Evolutionary conservation across 805 yeast species (phyloP), one percentile per base, ranked within the genome.

Genomic region (Lipomyces orientalis): DNA sequence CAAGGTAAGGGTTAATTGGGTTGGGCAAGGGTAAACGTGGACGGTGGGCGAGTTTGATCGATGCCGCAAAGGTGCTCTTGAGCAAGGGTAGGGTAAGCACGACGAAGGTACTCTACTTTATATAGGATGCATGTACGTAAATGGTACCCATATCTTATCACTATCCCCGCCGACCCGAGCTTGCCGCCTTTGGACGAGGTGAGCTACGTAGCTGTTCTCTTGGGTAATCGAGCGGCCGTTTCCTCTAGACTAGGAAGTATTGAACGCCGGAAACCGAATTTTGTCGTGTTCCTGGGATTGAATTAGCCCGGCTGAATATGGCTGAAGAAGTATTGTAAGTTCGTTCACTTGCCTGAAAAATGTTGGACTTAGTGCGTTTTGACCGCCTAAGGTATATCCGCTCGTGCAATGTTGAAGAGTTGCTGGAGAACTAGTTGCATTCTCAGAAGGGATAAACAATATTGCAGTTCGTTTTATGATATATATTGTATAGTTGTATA

Each of bases 301-400:
- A 16, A n/a, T 43, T 43, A 22, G 49, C 6, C 22, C 19, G 49
- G 22, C 49, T 16, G 16, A 16, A 43, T 22, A 43, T 58, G 61
- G 61, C 61, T 31, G 60, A 34, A 37, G 61, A 58, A 58, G 60
- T 6, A 58, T 31, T 58, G 61, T 58, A 37, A 58, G 60, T 57
- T 57, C 6, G 16, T 43, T 43, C 19, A 43, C 49, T 43, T 43
- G 49, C 6, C 49, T 10, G n/a, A 16, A 43, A 39, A 19, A 7
- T 10, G 46, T 39, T 16, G 46, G 49, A 43, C 7, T 43, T 43
- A 16, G 49, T 14, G n/a, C 22, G 49, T n/a, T 1, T 6, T 16
- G 2, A 2, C 29, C 29, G 29, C 1, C 2, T 25, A 25, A 3
- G 43, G 43, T 12, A 9, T 37, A 37, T 9, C 16, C 4, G n/a